A percentile compares a stretch with the other conserved stretches of the same genome.
Conservation (phyloP, 495 filamentous ascomycete species). For the Aspergillus avenaceus region DNA sequence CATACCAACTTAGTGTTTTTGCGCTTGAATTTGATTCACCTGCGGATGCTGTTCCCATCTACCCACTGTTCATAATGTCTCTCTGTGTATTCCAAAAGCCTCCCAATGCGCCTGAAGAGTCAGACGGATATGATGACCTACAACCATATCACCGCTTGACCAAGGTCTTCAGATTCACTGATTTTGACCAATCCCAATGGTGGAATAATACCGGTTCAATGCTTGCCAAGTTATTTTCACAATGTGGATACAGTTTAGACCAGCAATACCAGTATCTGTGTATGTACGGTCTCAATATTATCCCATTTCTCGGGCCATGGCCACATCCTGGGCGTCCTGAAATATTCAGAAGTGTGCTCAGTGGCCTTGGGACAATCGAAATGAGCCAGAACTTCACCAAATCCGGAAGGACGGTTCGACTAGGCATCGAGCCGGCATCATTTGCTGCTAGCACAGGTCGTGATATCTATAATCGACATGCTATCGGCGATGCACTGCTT, state of each 20-base stretch:
- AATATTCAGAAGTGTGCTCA: not conserved
- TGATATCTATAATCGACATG: not conserved
- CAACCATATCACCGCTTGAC: not conserved
- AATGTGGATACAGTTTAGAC: not conserved
- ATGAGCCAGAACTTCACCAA: slow-evolving; percentile 5
- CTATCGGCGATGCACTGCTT: not conserved
- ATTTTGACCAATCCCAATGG: not conserved
- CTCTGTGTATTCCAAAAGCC: not conserved
- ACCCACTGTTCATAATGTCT: not conserved
- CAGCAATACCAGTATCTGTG: slow-evolving; percentile 3
- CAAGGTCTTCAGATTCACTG: not conserved
- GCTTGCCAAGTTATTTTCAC: not conserved
- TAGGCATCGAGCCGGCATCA: not conserved
- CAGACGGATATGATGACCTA: not conserved
- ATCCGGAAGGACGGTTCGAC: not conserved
- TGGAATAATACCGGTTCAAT: not conserved
- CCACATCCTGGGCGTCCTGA: not conserved
- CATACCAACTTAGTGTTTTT: too few species aligned
- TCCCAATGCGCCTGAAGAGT: not conserved
- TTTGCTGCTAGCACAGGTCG: not conserved
- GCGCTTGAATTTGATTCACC: too few species aligned
- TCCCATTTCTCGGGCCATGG: not conserved
- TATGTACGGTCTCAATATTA: not conserved
- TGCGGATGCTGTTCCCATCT: not conserved
- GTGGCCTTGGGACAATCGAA: not conserved